Evolutionary conservation across 352 stramenopile genomes (phyloP), one percentile per base, ranked within the genome.

Genomic region (Phytophthora lateralis): DNA sequence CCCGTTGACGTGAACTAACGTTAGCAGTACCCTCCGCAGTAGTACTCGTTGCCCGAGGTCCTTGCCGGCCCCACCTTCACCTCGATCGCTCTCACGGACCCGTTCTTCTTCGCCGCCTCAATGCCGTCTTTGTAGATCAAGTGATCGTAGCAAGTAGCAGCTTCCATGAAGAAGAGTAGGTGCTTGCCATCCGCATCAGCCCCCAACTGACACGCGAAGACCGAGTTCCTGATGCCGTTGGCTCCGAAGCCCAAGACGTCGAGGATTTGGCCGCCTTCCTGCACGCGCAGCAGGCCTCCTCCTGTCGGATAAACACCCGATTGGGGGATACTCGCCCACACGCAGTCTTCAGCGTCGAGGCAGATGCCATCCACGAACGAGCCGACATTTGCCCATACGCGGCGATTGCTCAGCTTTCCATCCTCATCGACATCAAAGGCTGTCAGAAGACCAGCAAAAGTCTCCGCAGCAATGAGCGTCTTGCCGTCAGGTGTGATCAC

Each of bases 401-500:
- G 74, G 6, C 72, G 76, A 51, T 85, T 85, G 34, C 60, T 73
- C 9, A 90, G 65, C 37, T 53, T 65, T 0, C 80, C 76, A 29
- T 80, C 68, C 4, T 63, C 56, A 9, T 41, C 55, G 50, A 90
- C 75, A 44, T 88, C 76, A 30, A 84, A 90, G 12, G 74, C 80
- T n/a, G 72, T 87, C 18, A 90, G 60, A 11, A 60, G 18, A 10
- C 60, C 69, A 4, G 52, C 46, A 45, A 87, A 87, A 12, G 78
- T 88, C 64, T 88, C 78, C 18, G 72, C 80, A 2, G 79, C 64
- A 46, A 90, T 88, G 26, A 90, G 60, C 54, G 78, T 86, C 66
- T 82, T 88, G 29, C 76, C 76, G 47, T 90, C 78, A 0, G 80
- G 78, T 1, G 80, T 90, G 60, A 90, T 82, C 17, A 88, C 80